These are phyloP conservation scores for Pilaira anomala DNA, from an alignment of 192 early-diverging fungal species.

Conservation along the genomic window DNA sequence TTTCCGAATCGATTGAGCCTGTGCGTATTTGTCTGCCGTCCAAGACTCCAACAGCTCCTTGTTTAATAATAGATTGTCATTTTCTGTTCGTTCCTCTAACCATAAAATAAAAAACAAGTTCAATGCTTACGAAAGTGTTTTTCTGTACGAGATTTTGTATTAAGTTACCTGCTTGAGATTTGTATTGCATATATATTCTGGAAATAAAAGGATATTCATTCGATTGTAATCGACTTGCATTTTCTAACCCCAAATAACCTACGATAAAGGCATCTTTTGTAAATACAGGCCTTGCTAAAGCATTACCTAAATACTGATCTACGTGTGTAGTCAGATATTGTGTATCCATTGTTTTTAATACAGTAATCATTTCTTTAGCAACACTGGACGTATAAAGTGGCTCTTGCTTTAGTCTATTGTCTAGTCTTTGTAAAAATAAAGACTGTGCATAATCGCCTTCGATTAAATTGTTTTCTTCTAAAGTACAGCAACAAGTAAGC, in stretches of 20 bases:
- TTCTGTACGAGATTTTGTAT: background rate
- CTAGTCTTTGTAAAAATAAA: background rate
- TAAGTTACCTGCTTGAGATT: background rate
- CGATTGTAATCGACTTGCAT: background rate
- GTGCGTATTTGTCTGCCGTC: constrained; percentile 9
- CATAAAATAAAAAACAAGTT: background rate
- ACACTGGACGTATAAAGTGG: background rate
- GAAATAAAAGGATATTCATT: background rate
- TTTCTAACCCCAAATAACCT: constrained; percentile 10
- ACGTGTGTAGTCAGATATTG: background rate
- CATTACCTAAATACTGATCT: constrained; percentile 21
- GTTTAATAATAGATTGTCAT: constrained; percentile 12
- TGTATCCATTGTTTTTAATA: background rate
- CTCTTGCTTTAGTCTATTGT: constrained; percentile 1
- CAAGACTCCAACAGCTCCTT: background rate
- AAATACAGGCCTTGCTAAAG: constrained; percentile 1
- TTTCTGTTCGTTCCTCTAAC: background rate
- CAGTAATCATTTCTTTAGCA: background rate
- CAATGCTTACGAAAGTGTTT: background rate
- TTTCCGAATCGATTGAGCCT: background rate
- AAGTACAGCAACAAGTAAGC: constrained; percentile 9
- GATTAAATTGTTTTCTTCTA: background rate
- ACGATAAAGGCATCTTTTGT: constrained; percentile 22
- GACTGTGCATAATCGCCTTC: background rate
- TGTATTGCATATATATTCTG: background rate